Evolutionary conservation across 2,329 filamentous ascomycete species (phyloP), one percentile per base, ranked within the genome.

Genomic region (Pyrenochaeta sp.): DNA sequence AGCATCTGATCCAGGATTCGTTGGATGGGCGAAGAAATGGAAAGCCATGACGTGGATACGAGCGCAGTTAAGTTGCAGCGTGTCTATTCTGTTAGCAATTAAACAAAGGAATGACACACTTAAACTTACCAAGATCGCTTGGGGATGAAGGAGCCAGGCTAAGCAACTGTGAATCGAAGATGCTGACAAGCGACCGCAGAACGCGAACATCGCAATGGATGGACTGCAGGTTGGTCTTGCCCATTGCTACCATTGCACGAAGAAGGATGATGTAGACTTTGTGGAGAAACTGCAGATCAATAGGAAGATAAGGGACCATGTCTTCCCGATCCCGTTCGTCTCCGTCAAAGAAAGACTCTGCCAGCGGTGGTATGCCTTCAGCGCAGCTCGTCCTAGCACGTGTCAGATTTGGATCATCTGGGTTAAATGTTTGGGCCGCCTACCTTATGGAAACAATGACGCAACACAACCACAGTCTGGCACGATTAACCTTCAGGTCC

Each of bases 371-470:
- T 17, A 75, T 72, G 29, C 71, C 71, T 60, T 72, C 71, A 47
- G 63, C 64, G 35, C 66, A 69, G 39, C 68, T 72, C 18, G 70
- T 69, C 47, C 71, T 72, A 39, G 7, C 11, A 10, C n/a, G 18
- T 12, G 31, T 71, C 39, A 71, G 60, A 40, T 17, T 15, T 36
- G 7, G 23, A 31, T 14, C n/a, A 7, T 14, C n/a, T 11, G 15
- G 27, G 23, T 20, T 40, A 33, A 7, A 37, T 15, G 48, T 15
- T 17, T 2, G 11, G 21, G 9, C 23, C 49, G 46, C 23, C 23
- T 59, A 75, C 69, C 73, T 66, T 50, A 77, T 75, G 11, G 68
- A 74, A 12, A 71, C 70, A 46, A 73, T 73, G n/a, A 72, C 65
- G 44, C 69, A 75, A 36, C 75, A 68, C 45, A 74, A 65, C 75